Base-by-base conservation (phyloP, 371 early-diverging fungal species). In the Synchytrium microbalum region DNA sequence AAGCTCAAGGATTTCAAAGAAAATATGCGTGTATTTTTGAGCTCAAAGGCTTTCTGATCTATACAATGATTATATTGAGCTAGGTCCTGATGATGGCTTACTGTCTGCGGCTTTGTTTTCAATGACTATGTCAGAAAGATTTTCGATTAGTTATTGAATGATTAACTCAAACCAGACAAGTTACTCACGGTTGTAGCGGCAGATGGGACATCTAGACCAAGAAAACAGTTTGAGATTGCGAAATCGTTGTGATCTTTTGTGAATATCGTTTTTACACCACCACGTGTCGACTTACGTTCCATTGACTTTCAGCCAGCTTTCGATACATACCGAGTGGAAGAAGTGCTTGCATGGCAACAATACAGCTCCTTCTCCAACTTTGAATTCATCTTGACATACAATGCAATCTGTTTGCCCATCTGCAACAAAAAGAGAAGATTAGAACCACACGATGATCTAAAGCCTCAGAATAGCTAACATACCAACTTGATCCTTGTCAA, bases 381-480 rank as follows among this genome's bases (percentile, higher is more conserved):
- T 59, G 54, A 69, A 76, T 0, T 76, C 72, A 29, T 76, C 77
- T 60, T 76, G 77, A 57, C 77, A 76, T 0, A 76, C 60, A 0
- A 71, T n/a, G 58, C 77, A 76, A n/a, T 76, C 77, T 8, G 70
- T 63, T 30, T 76, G 73, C 27, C 67, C 69, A 32, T 62, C 71
- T 28, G 64, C 62, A 32, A 69, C 52, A 8, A 60, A 60, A 10
- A 38, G 26, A 14, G 32, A 23, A 8, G 26, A 30, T 60, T 13
- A 19, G 38, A 38, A n/a, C 10, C n/a, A n/a, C 5, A 5, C n/a
- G 5, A 13, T 23, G 60, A 29, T 29, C 60, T 13, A 68, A 10
- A 26, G 29, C 24, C 24, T 56, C 24, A 56, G 5, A 13, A 8
- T 29, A 56, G 5, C 8, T 26, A 24, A 56, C 56, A 13, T 56